phyloP scores from a whole-genome alignment of 2,329 filamentous ascomycete genomes.

The Fusarium agapanthi region DNA sequence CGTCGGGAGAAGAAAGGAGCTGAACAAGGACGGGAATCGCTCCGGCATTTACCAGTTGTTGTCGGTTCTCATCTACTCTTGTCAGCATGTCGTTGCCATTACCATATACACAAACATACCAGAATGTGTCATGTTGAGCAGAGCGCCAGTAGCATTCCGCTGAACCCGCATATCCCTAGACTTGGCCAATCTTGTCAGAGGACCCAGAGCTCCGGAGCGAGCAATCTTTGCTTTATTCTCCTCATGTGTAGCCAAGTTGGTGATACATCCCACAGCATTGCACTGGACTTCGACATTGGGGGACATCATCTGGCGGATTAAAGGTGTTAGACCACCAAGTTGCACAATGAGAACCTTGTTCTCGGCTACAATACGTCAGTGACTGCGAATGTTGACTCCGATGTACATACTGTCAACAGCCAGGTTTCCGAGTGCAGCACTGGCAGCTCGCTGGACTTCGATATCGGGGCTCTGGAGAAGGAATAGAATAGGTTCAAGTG shows the following conservation, averaged over 20 bases:
- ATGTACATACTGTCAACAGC: constrained; percentile 86
- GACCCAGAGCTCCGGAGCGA: constrained; percentile 88
- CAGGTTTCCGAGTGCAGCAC: constrained; percentile 92
- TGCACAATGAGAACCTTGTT: constrained; percentile 98
- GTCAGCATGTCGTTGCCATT: constrained; percentile 29
- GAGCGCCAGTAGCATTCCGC: constrained; percentile 92
- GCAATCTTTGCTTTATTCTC: constrained; percentile 99
- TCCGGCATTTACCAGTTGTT: constrained; percentile 95
- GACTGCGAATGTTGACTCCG: background rate
- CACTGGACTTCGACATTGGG: constrained; percentile 98
- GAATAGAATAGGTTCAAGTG: constrained; percentile 94
- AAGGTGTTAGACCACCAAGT: constrained; percentile 85
- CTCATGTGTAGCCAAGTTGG: constrained; percentile 96
- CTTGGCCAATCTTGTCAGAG: constrained; percentile 90
- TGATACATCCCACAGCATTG: constrained; percentile 98
- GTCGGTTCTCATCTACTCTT: constrained; percentile 86
- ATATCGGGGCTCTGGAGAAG: constrained; percentile 95
- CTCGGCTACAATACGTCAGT: constrained; percentile 73
- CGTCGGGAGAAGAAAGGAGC: constrained; percentile 89
- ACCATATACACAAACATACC: constrained; percentile 62
- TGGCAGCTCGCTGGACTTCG: constrained; percentile 95
- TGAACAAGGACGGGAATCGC: constrained; percentile 98
- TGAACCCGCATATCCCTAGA: constrained; percentile 99
- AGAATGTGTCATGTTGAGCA: constrained; percentile 99
- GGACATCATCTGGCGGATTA: constrained; percentile 98